Percentiles rank a stretch among this genome's conserved stretches.
These are phyloP conservation scores for Coleophoma crateriformis DNA, from an alignment of 2,329 filamentous ascomycete species.

Conservation along the genomic window DNA sequence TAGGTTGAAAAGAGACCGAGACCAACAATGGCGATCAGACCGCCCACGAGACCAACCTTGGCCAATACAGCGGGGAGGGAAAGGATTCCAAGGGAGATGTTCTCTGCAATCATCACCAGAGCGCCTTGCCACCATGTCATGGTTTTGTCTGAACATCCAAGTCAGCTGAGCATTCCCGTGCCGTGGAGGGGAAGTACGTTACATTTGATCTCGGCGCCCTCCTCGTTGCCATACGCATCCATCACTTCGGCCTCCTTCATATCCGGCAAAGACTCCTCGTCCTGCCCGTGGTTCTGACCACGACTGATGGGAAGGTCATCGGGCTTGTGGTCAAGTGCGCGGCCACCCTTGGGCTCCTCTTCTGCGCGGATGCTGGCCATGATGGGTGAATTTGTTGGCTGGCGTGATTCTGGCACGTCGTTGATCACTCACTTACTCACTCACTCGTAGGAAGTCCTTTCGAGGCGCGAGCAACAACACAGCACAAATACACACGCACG, in stretches of 20 bases:
- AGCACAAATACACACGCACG: too few species aligned
- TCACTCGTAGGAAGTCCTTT: too few species aligned
- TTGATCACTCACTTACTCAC: too few species aligned
- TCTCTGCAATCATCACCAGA: conserved; percentile 23
- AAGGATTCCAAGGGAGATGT: conserved; percentile 21
- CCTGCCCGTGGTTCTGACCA: not conserved
- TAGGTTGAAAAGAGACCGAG: conserved; percentile 53
- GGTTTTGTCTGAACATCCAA: conserved; percentile 22
- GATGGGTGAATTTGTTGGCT: too few species aligned
- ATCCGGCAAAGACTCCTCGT: conserved; percentile 7
- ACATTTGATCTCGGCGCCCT: conserved; percentile 12
- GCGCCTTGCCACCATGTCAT: conserved; percentile 38
- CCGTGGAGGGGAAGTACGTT: not conserved
- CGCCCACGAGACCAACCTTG: conserved; percentile 6
- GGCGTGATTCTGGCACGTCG: too few species aligned
- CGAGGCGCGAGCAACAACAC: too few species aligned
- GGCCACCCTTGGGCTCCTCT: too few species aligned
- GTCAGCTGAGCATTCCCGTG: not conserved
- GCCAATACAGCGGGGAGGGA: conserved; percentile 17
- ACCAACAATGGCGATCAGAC: conserved; percentile 42
- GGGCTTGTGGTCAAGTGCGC: not conserved
- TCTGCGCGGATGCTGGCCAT: too few species aligned
- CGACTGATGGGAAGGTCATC: not conserved
- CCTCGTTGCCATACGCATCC: conserved; percentile 11
- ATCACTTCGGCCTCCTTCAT: conserved; percentile 9